Evolutionary conservation across 2,329 filamentous ascomycete species (phyloP).

Genomic region (Aspergillus quadricinctus): DNA sequence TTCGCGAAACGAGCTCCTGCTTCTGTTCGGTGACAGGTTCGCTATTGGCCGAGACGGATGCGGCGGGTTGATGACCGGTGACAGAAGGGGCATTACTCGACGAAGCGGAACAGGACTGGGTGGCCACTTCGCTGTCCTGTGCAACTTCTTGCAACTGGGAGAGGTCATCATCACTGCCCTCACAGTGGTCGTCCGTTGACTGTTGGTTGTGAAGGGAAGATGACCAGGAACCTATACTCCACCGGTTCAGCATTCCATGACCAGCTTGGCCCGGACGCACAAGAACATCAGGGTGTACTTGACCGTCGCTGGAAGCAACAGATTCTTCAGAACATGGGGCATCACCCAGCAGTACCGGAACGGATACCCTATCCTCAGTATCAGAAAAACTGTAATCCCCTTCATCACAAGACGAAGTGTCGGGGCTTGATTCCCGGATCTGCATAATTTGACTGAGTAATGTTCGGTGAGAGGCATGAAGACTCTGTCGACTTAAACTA

Average conservation of each 20-base stretch:
- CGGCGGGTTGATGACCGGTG: conserved; percentile 20
- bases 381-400: conserved; percentile 41
- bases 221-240: conserved; percentile 45
- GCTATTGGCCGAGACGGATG: conserved; percentile 15
- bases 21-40: conserved; percentile 40
- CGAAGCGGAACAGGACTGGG: conserved; percentile 33
- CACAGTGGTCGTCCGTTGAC: conserved; percentile 31
- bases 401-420: conserved; percentile 37
- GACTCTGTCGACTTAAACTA: conserved; percentile 41
- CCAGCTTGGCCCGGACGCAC: conserved; percentile 15
- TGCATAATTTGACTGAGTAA: conserved; percentile 47
- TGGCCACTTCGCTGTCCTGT: conserved; percentile 25
- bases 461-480: conserved; percentile 35
- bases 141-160: conserved; percentile 24
- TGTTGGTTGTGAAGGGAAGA: conserved; percentile 37
- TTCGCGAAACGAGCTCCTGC: conserved; percentile 32
- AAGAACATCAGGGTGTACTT: conserved; percentile 21
- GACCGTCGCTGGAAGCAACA: conserved; percentile 26
- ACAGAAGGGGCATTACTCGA: conserved; percentile 37
- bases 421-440: conserved; percentile 44
- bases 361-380: conserved; percentile 50
- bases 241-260: conserved; percentile 30
- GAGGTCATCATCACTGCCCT: conserved; percentile 34
- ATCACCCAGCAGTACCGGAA: conserved; percentile 52
- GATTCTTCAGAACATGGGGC: conserved; percentile 40